These are phyloP conservation scores for Podospora comata DNA, from an alignment of 495 filamentous ascomycete species.

Conservation along the genomic window DNA sequence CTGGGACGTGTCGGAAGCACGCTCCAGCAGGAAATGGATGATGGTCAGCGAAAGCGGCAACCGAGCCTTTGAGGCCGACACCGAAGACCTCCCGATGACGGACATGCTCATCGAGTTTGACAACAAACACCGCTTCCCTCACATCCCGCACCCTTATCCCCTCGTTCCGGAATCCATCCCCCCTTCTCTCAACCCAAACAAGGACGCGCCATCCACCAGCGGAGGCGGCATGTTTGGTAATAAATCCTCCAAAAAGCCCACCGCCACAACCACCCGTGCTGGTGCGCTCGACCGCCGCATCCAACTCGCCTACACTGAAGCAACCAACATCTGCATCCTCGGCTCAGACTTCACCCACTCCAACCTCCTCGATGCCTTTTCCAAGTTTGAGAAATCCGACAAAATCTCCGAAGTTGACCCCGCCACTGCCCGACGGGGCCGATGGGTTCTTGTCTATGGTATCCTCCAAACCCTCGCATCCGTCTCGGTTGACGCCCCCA, in stretches of 20 bases:
- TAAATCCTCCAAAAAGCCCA: conserved; percentile 37
- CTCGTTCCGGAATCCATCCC: conserved; percentile 55
- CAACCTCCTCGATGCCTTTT: conserved; percentile 59
- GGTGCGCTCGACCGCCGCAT: conserved; percentile 45
- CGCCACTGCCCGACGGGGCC: conserved; percentile 58
- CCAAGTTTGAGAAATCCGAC: conserved; percentile 61
- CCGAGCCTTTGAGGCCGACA: conserved; percentile 58
- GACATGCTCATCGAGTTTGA: conserved; percentile 68
- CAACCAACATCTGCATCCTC: conserved; percentile 64
- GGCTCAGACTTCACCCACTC: conserved; percentile 52
- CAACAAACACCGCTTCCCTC: conserved; percentile 57
- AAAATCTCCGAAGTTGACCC: conserved; percentile 49
- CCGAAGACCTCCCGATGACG: conserved; percentile 57
- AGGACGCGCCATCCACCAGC: not conserved
- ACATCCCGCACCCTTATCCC: conserved; percentile 68
- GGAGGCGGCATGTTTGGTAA: conserved; percentile 24
- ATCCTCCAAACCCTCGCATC: conserved; percentile 66
- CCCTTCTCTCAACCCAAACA: conserved; percentile 22
- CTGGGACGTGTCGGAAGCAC: conserved; percentile 59
- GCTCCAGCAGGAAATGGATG: conserved; percentile 57
- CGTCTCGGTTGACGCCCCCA: conserved; percentile 63
- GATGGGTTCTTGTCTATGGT: conserved; percentile 73
- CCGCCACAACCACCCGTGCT: conserved; percentile 8
- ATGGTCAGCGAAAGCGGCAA: conserved; percentile 54
- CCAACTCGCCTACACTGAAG: conserved; percentile 62